These are phyloP conservation scores for Penicillium sp. DNA, from an alignment of 2,329 filamentous ascomycete genomes.

Conservation along the genomic window DNA sequence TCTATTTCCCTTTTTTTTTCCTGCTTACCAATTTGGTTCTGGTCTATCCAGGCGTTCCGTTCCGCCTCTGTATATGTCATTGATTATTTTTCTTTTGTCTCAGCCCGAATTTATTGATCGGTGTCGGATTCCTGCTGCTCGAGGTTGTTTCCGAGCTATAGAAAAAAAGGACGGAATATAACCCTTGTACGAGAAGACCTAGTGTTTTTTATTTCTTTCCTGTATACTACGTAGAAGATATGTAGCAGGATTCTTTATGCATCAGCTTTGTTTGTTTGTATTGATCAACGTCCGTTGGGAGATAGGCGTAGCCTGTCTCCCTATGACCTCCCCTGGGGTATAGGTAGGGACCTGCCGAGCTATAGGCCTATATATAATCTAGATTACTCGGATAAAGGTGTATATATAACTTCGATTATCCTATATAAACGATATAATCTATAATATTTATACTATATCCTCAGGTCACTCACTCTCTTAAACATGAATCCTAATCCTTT, in stretches of 20 bases:
- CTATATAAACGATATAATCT: too few relatives aligned
- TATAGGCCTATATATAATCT: too few relatives aligned
- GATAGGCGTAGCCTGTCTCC: too few relatives aligned
- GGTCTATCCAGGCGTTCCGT: slow-evolving; percentile 32
- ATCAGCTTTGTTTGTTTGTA: too few relatives aligned
- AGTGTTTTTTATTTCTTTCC: background rate
- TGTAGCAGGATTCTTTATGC: too few relatives aligned
- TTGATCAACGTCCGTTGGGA: too few relatives aligned
- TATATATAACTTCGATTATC: too few relatives aligned
- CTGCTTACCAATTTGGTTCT: slow-evolving; percentile 21
- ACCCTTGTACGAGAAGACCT: slow-evolving; percentile 13
- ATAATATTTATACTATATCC: too few relatives aligned
- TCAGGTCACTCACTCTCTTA: background rate
- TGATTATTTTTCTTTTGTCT: slow-evolving; percentile 25
- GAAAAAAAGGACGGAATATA: slow-evolving; percentile 19
- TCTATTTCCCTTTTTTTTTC: slow-evolving; percentile 19
- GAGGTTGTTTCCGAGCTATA: slow-evolving; percentile 18
- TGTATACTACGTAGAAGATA: too few relatives aligned
- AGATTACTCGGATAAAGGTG: too few relatives aligned
- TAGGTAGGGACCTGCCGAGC: too few relatives aligned
- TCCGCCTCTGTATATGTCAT: slow-evolving; percentile 37
- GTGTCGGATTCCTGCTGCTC: slow-evolving; percentile 18
- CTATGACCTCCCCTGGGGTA: too few relatives aligned
- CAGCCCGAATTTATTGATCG: slow-evolving; percentile 14
- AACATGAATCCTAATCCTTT: background rate